phyloP scores from a whole-genome alignment of 176 grass and related monocot genomes.

The Ensete ventricosum region DNA sequence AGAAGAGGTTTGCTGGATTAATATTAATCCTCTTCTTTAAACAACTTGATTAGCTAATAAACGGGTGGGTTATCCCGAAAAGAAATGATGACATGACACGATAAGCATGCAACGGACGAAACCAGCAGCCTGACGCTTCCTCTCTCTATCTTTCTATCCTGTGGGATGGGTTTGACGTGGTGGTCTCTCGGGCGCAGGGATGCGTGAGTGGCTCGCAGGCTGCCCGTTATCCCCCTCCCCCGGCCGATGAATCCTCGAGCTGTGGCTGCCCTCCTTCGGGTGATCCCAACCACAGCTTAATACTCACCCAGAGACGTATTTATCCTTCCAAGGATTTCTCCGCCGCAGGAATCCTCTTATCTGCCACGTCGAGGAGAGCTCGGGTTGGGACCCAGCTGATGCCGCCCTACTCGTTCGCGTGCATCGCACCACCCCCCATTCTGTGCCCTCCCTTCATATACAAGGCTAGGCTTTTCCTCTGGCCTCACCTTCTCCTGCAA shows the following conservation, averaged over 20 bases:
- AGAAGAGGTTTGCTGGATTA: too few relatives aligned
- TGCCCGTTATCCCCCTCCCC: not conserved
- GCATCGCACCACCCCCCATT: too few relatives aligned
- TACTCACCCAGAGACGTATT: not conserved
- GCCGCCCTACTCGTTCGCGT: not conserved
- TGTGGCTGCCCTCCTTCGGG: not conserved
- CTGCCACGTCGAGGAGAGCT: not conserved
- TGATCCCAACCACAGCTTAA: not conserved
- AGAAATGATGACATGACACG: too few relatives aligned
- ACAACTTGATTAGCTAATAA: too few relatives aligned
- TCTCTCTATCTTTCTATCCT: too few relatives aligned
- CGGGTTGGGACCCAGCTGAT: not conserved
- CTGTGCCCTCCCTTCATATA: not conserved
- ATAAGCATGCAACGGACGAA: too few relatives aligned
- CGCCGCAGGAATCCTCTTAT: not conserved
- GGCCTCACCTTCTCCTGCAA: not conserved
- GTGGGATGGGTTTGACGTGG: not conserved
- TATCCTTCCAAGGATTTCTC: not conserved
- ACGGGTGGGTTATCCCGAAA: too few relatives aligned
- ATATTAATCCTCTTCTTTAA: too few relatives aligned
- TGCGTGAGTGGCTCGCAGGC: conserved; percentile 2
- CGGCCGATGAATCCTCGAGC: not conserved
- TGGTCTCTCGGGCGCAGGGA: not conserved
- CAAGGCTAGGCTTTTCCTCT: not conserved
- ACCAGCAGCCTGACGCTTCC: too few relatives aligned